Evolutionary conservation across 2,329 filamentous ascomycete genomes (phyloP), one percentile per base, ranked within the genome.

Genomic region (Xylaria sp.): DNA sequence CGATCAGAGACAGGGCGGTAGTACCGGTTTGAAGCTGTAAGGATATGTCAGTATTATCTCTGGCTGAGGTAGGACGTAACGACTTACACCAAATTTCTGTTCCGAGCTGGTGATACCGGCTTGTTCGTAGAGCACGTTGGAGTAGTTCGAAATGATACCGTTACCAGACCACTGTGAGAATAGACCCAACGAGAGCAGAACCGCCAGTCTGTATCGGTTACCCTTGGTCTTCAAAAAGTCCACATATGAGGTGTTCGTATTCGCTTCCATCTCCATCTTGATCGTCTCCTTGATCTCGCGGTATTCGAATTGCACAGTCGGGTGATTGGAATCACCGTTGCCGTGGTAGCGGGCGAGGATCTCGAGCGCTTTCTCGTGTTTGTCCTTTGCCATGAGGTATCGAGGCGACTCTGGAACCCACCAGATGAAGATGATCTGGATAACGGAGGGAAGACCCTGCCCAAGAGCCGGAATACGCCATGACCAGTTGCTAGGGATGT

Each of bases 101-200:
- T 79, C 81, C 48, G 82, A 77, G 71, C 82, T 78, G 2, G 70
- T 82, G 70, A 89, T 83, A 64, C 87, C 87, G 69, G 86, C 86
- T 42, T 81, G 82, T 48, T 82, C 77, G 78, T 88, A 88, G 57
- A 89, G 83, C 66, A 82, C 79, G 66, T 81, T 84, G 48, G 85
- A 82, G 72, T 88, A 89, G 80, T 89, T 88, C 67, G 83, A 86
- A 72, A 89, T 86, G 58, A 89, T 83, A 67, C 84, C 87, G 76
- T 89, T 89, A 63, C 88, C 87, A 42, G 83, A 86, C 82, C 86
- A 89, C 77, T 89, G 87, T 0, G 85, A 88, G 79, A 89, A 88
- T 68, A 89, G 77, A 74, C 86, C 87, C 31, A 89, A 81, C 1
- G 86, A 86, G 56, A 86, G 76, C 61, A 88, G 79, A 36, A 89